Conservation (phyloP, 257 asterid species). For the Plectranthus barbatus region DNA sequence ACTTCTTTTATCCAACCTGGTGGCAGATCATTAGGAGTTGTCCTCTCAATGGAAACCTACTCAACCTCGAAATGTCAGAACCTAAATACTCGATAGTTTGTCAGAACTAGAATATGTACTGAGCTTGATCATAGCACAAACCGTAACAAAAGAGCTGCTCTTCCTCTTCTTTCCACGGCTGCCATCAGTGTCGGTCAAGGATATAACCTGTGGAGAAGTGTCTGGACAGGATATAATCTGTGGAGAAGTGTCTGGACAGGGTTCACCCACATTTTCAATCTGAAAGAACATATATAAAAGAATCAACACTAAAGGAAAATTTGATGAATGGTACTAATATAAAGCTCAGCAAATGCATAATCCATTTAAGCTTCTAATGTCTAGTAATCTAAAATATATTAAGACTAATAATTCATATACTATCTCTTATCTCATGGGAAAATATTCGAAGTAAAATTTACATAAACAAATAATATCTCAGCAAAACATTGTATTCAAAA, state of each 20-base stretch:
- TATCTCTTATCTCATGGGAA: no score
- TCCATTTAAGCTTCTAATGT: no score
- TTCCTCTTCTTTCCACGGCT: conserved; percentile 12
- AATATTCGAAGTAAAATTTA: no score
- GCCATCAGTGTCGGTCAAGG: conserved; percentile 7
- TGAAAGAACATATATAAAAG: no score
- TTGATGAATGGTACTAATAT: no score
- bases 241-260: conserved; percentile 3
- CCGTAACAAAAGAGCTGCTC: conserved; percentile 15
- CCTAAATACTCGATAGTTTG: not conserved
- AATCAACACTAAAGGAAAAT: no score
- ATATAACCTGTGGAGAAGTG: conserved; percentile 8
- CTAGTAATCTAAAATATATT: no score
- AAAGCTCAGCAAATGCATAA: no score
- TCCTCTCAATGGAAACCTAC: conserved; percentile 19
- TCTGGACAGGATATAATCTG: not conserved
- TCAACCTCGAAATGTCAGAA: conserved; percentile 14
- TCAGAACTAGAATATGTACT: conserved; percentile 3
- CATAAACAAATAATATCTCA: no score
- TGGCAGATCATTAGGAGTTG: conserved; percentile 43
- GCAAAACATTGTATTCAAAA: no score
- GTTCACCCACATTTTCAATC: not conserved
- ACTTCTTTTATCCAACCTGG: conserved; percentile 66
- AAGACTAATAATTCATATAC: no score
- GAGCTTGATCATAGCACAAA: conserved; percentile 21